Base-by-base conservation (phyloP, 495 filamentous ascomycete species). In the Hypoxylon perforatum region DNA sequence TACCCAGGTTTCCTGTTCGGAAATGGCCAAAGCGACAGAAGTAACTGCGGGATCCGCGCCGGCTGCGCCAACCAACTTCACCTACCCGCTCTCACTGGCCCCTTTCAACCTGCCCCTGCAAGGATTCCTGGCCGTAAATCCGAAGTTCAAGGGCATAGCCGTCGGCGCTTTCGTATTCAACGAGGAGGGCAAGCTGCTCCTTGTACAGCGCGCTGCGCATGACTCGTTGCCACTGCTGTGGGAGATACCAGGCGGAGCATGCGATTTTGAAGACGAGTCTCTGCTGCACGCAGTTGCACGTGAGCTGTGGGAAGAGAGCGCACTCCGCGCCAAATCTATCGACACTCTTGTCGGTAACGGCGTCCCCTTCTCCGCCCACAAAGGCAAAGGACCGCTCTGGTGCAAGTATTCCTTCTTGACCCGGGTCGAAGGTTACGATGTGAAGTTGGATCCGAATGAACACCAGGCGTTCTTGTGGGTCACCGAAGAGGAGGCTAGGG, bases 301-400 rank as follows among this genome's bases (percentile, higher is more conserved):
- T 11, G 85, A 88, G 73, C 50, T 88, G n/a, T 81, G 78, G 75
- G 86, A 88, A 75, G 86, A 88, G 73, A 77, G 78, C 12, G 81
- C 81, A 11, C 64, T 88, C 22, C 48, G 68, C 8, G 72, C 78
- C 23, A 71, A 30, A 36, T 60, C 56, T 15, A 73, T 87, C 19
- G 72, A 75, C 22, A 49, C 74, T 30, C 72, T 78, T 38, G 78
- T 85, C 7, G 66, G 69, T 0, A 48, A 66, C 18, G 73, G 64
- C 3, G 45, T 71, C 0, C 51, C 58, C 9, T 85, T 85, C 66
- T 65, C 79, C 22, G 78, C 75, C 12, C 73, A 80, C 47, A 61
- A 65, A 10, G 76, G 77, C 47, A 61, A 65, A 10, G 76, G 77
- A 0, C 25, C 47, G 23, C 45, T 50, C 23, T 73, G 79, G 57